Conservation (phyloP, 2,329 filamentous ascomycete species). For the Nothophoma quercina region DNA sequence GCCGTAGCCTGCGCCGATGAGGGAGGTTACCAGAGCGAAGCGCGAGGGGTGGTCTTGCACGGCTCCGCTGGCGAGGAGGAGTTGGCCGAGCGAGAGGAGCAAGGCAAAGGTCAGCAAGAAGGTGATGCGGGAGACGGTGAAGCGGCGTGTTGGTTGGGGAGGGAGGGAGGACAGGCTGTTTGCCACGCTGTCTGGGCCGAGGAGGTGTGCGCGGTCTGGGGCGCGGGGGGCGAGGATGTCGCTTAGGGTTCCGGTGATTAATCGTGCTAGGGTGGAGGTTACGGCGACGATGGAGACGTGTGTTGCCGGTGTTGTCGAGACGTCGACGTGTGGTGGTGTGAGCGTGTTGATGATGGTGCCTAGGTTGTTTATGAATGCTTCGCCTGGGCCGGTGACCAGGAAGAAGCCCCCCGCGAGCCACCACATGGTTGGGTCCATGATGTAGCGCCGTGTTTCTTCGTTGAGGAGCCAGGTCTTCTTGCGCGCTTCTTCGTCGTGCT, state of each 20-base stretch:
- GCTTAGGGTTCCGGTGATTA: constrained; percentile 88
- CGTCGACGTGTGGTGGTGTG: constrained; percentile 67
- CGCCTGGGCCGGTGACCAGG: constrained; percentile 91
- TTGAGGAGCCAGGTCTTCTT: constrained; percentile 94
- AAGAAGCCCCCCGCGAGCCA: constrained; percentile 90
- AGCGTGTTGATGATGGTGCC: constrained; percentile 92
- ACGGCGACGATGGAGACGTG: constrained; percentile 93
- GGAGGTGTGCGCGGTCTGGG: constrained; percentile 64
- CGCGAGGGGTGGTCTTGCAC: constrained; percentile 77
- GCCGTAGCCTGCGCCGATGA: constrained; percentile 91
- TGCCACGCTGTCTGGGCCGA: constrained; percentile 54
- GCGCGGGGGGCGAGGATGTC: constrained; percentile 76
- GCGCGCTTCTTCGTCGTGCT: constrained; percentile 63
- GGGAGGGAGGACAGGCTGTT: constrained; percentile 50
- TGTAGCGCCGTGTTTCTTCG: constrained; percentile 84
- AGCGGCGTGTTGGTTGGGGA: constrained; percentile 39
- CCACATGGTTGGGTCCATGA: constrained; percentile 95
- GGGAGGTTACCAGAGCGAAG: constrained; percentile 84
- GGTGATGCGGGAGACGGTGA: constrained; percentile 76
- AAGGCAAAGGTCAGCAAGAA: constrained; percentile 81
- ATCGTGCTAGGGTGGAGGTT: constrained; percentile 86
- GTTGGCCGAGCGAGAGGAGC: constrained; percentile 75
- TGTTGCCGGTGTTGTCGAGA: constrained; percentile 73
- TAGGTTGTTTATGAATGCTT: constrained; percentile 97
- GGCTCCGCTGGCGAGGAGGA: constrained; percentile 77